Conservation (phyloP, 371 early-diverging fungal genomes). For the Mucor irregularis region DNA sequence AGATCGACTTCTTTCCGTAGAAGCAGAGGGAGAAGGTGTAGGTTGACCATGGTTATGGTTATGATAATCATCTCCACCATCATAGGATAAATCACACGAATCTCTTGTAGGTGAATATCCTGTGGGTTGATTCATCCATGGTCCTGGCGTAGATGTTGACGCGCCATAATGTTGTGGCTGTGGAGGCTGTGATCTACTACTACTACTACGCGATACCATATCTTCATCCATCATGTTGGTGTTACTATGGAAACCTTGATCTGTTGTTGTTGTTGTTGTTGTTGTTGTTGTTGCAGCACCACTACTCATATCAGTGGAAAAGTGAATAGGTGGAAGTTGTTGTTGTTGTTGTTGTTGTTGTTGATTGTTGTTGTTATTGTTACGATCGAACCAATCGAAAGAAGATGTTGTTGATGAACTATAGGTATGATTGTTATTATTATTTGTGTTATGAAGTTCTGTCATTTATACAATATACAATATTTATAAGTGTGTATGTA, state of each 20-base stretch:
- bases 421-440: no score
- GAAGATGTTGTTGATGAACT: no score
- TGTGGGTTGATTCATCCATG: slow-evolving; percentile 9
- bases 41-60: slow-evolving; percentile 23
- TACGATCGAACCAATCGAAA: slow-evolving; percentile 19
- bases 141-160: no score
- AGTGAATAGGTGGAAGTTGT: slow-evolving; percentile 17
- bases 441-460: slow-evolving; percentile 21
- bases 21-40: slow-evolving; percentile 27
- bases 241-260: no score
- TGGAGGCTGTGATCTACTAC: not conserved
- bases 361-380: not conserved
- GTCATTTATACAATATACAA: slow-evolving; percentile 14
- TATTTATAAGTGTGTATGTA: no score
- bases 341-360: slow-evolving; percentile 1
- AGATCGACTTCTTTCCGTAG: slow-evolving; percentile 27
- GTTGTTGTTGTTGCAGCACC: not conserved
- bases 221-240: no score
- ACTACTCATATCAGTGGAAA: not conserved
- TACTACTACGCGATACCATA: no score
- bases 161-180: slow-evolving; percentile 5
- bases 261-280: no score
- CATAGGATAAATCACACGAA: slow-evolving; percentile 24
- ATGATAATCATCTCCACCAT: slow-evolving; percentile 12
- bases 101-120: slow-evolving; percentile 20